Evolutionary conservation across 1,139 yeast genomes (phyloP), one percentile per base, ranked within the genome.

Genomic region (Blastobotrys petasosporus): DNA sequence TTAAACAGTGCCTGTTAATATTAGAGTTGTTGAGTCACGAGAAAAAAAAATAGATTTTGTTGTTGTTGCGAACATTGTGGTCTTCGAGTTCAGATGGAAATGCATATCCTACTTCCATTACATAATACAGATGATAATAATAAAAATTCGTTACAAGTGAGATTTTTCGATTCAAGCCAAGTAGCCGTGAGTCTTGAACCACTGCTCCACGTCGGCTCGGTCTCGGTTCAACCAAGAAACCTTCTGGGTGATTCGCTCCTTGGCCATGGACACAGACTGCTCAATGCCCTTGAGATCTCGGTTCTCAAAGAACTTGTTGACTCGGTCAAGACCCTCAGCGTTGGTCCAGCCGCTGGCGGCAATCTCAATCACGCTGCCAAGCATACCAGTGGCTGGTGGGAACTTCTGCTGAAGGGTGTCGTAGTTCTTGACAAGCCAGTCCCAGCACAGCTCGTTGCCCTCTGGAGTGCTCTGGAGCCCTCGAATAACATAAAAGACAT

Each of bases 321-420:
- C 77, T 41, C 74, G 76, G 11, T 73, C 69, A 55, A 78, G 76
- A 57, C 80, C 82, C 42, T 75, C 79, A 46, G 68, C 65, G 49
- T 79, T 75, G 39, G 90, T 77, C 67, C 83, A 85, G 2, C 85
- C 82, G 31, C 82, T 69, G 9, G 85, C 73, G 41, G 80, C 68
- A 43, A 82, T 55, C 41, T 73, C 71, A 34, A 88, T 83, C 48
- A 90, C 80, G 13, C 82, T 72, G 37, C 92, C 84, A 55, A 90
- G 73, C 82, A 88, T 77, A 17, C 87, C 75, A 52, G 84, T 75
- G 28, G 85, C 82, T n/a, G 94, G 87, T 41, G 97, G 95, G 62
- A 86, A 75, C 56, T 75, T 70, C 61, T 77, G 73, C 55, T 69
- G 67, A 52, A 90, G 64, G 40, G 67, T 73, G 49, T 78, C 86